phyloP scores from a whole-genome alignment of 371 early-diverging fungal genomes.

The Rhizopus sp. region DNA sequence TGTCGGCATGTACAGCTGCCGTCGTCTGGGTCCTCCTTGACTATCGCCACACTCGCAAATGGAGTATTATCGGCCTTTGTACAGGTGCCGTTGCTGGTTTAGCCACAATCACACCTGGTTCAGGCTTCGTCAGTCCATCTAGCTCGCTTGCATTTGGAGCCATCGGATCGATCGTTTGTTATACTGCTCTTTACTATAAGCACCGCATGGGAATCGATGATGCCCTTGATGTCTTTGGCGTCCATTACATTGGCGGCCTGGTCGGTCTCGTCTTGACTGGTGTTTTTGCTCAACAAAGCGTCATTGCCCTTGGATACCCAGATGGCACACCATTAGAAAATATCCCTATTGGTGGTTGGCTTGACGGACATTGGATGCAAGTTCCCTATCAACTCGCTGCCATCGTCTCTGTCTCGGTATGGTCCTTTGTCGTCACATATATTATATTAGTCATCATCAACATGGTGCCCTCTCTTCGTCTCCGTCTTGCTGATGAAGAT shows the following conservation, averaged over 20 bases:
- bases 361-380: constrained; percentile 69
- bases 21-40: constrained; percentile 77
- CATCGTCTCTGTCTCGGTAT: constrained; percentile 55
- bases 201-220: constrained; percentile 75
- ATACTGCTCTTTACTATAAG: constrained; percentile 64
- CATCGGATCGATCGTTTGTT: constrained; percentile 63
- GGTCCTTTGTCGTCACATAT: constrained; percentile 65
- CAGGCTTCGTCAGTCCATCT: constrained; percentile 73
- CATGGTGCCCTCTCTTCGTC: constrained; percentile 50
- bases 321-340: constrained; percentile 52
- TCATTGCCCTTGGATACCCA: constrained; percentile 63
- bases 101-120: constrained; percentile 79
- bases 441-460: constrained; percentile 56
- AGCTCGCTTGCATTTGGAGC: constrained; percentile 73
- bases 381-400: constrained; percentile 64
- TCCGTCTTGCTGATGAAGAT: constrained; percentile 61
- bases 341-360: constrained; percentile 65
- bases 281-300: constrained; percentile 65
- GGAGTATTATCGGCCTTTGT: constrained; percentile 82
- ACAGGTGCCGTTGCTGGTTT: constrained; percentile 87
- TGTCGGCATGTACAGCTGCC: constrained; percentile 72
- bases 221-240: constrained; percentile 72
- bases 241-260: constrained; percentile 75
- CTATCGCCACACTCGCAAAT: constrained; percentile 62
- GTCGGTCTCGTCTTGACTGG: constrained; percentile 73